Conservation (phyloP, 129 eudicot genomes). For the Erigeron canadensis region DNA sequence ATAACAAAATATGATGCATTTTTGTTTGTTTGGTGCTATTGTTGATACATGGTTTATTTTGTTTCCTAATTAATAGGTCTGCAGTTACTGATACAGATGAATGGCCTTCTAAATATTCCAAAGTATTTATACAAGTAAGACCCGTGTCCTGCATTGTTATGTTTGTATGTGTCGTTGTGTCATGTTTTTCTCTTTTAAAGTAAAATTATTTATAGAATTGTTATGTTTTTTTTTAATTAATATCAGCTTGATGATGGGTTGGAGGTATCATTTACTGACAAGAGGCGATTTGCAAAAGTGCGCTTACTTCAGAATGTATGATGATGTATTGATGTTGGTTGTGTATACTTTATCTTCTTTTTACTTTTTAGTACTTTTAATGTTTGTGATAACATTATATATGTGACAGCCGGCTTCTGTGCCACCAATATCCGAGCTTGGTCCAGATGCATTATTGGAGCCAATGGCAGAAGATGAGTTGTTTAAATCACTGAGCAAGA, state of each 20-base stretch:
- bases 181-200: neutral
- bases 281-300: slow-evolving; percentile 94
- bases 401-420: slow-evolving; percentile 61
- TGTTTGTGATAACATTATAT: slow-evolving; percentile 17
- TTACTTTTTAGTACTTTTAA: neutral
- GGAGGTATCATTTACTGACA: slow-evolving; percentile 93
- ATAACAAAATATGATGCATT: too few relatives aligned
- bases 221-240: slow-evolving; percentile 12
- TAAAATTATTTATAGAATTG: neutral
- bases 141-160: neutral
- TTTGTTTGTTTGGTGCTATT: too few relatives aligned
- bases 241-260: slow-evolving; percentile 88
- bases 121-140: slow-evolving; percentile 86
- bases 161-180: neutral
- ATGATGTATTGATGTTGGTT: slow-evolving; percentile 2
- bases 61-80: slow-evolving; percentile 50
- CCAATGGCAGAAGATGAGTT: slow-evolving; percentile 74
- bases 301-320: slow-evolving; percentile 79
- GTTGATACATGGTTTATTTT: slow-evolving; percentile 10
- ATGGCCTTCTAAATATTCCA: slow-evolving; percentile 99
- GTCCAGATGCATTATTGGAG: slow-evolving; percentile 83
- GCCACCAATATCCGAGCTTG: slow-evolving; percentile 93
- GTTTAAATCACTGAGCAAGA: slow-evolving; percentile 54
- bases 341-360: neutral
- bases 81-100: slow-evolving; percentile 87